Base-by-base conservation (phyloP, 441 rosid genomes). In the Pelargonium citronellum region DNA sequence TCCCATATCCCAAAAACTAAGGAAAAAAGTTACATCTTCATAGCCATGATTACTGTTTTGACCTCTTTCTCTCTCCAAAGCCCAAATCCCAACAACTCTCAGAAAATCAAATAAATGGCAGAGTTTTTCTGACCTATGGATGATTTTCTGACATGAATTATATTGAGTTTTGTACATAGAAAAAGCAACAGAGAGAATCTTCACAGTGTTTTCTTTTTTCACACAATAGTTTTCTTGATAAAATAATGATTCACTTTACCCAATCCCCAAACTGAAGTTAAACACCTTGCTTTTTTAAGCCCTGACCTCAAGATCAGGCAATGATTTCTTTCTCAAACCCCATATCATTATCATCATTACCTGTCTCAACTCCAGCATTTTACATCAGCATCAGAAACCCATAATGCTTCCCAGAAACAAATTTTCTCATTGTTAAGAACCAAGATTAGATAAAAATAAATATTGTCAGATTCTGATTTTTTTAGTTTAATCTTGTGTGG, bases 81-180 rank as follows among this genome's bases (percentile, higher is more conserved):
- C 81, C 81, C 92, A 73, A 84, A 85, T 88, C 87, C 92, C 92
- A 81, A 83, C 79, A 72, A 73, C 66, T 74, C 73, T 37, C 80
- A 73, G 80, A 77, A 81, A 78, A 87, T 81, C 85, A 79, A 79
- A 79, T 72, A 49, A 27, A 58, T 58, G 70, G 57, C 80, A 74
- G 77, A 72, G 81, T 75, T 69, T 70, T 65, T 71, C 78, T 71
- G 79, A 77, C 74, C 51, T 44, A 81, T 77, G 76, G 61, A 77
- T 71, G 85, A 78, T 86, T 79, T 86, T 80, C 85, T 81, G 85
- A 83, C 83, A 78, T 64, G 77, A 69, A 70, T 62, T 67, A 65
- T 57, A 39, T 34, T 37, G 19, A 62, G 61, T 67, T 69, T 79
- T 70, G 49, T 72, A 64, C 43, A 53, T 39, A 67, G 51, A 68